Conservation (phyloP, 176 grass and related monocot genomes). For the Triticum monococcum region DNA sequence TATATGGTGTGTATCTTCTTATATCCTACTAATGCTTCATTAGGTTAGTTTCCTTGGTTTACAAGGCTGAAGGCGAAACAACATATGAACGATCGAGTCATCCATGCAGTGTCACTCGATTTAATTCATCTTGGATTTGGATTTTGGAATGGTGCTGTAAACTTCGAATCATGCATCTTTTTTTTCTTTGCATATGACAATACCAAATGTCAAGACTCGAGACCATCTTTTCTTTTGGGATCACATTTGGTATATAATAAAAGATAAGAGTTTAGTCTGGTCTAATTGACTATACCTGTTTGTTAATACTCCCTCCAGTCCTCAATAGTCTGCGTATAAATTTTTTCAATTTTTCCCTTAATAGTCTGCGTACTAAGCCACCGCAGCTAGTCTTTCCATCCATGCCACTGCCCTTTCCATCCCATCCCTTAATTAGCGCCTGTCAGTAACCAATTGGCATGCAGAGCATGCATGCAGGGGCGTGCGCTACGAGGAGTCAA, state of each 20-base stretch:
- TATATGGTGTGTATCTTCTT: conserved; percentile 72
- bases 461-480: no score
- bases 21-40: not conserved
- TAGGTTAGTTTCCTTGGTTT: conserved; percentile 1
- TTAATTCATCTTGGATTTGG: conserved; percentile 5
- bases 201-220: not conserved
- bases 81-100: not conserved
- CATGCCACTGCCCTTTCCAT: no score
- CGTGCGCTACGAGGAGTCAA: no score
- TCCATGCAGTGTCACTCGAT: not conserved
- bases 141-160: not conserved
- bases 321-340: no score
- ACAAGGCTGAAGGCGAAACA: not conserved
- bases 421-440: no score
- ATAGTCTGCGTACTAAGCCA: no score
- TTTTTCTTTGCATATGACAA: not conserved
- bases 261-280: not conserved
- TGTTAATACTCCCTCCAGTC: not conserved
- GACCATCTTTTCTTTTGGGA: not conserved
- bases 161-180: not conserved
- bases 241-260: not conserved
- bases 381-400: no score
- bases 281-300: not conserved
- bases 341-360: no score
- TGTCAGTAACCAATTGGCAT: no score